Conservation (phyloP, 768 basidiomycete species). For the Lyophyllum semitale region DNA sequence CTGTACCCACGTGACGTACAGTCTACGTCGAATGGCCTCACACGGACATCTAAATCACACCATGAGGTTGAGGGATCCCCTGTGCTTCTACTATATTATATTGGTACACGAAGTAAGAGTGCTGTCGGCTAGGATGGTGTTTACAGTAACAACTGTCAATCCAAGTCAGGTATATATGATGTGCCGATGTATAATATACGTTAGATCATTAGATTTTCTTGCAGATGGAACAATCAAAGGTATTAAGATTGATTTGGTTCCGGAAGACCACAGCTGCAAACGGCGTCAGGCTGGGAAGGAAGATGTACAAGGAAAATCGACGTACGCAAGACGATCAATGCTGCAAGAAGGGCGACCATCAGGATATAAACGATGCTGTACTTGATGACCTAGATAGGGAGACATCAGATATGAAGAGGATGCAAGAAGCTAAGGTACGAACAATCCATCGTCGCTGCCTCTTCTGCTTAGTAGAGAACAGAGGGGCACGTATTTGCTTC, state of each 20-base stretch:
- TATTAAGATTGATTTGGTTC: conserved; percentile 54
- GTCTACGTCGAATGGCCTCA: not conserved
- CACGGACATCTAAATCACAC: not conserved
- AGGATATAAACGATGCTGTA: conserved; percentile 83
- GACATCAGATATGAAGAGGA: conserved; percentile 7
- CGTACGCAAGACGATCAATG: conserved; percentile 83
- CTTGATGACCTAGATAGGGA: conserved; percentile 61
- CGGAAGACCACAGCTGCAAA: conserved; percentile 77
- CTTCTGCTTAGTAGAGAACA: conserved; percentile 95
- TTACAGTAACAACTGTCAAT: conserved; percentile 13
- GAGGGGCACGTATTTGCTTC: conserved; percentile 89
- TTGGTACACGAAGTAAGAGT: conserved; percentile 22
- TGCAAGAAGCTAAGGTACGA: conserved; percentile 24
- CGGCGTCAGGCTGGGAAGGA: conserved; percentile 14
- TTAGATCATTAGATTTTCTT: conserved; percentile 74
- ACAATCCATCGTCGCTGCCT: conserved; percentile 91
- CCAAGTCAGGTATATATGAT: conserved; percentile 24
- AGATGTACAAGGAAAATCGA: conserved; percentile 18
- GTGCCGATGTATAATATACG: conserved; percentile 18
- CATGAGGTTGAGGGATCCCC: conserved; percentile 2
- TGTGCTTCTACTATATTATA: conserved; percentile 22
- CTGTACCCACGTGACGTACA: not conserved
- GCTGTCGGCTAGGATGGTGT: conserved; percentile 15
- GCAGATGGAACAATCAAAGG: conserved; percentile 81
- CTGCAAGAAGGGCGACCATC: conserved; percentile 75